Evolutionary conservation across 2,329 filamentous ascomycete species (phyloP), one percentile per base, ranked within the genome.

Genomic region (Cladobotryum protrusum): DNA sequence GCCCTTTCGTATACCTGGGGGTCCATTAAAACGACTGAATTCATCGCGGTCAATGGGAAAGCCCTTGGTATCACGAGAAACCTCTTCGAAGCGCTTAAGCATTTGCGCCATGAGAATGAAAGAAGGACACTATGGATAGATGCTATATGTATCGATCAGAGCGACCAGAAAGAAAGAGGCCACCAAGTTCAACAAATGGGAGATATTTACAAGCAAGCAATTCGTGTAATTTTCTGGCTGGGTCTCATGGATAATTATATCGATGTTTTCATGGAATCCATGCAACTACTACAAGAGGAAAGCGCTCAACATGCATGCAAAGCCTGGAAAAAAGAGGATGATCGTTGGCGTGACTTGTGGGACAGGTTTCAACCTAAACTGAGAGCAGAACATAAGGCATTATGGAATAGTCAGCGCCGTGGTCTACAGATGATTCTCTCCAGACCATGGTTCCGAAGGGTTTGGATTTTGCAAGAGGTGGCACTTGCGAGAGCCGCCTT

Each of bases 1-100:
- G 52, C 52, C 5, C 44, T 54, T 2, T 54, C 52, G 1, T 54
- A 54, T 13, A 48, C 50, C 2, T 54, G 52, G 52, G 52, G 52
- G 5, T 24, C 7, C 0, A 3, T 13, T 2, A 1, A 29, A 5
- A n/a, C 39, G 3, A 15, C 18, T 17, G 4, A 17, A 1, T 41
- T 2, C 0, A 45, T 54, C 2, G 5, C 39, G 14, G 37, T 52
- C 0, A 43, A 54, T 8, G 35, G 40, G 1, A 29, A 6, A 12
- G 9, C 1, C 3, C 20, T 48, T 1, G 5, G 4, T 3, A 18
- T 52, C 15, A 54, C 43, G 3, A 6, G 0, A 8, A 49, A 49
- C 17, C 46, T 54, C 19, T 19, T 49, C 15, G 1, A 6, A n/a
- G 41, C 46, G 3, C 29, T 54, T 17, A 14, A 35, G 4, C n/a